Base-by-base conservation (phyloP, 805 yeast species). In the Metschnikowia koreensis region DNA sequence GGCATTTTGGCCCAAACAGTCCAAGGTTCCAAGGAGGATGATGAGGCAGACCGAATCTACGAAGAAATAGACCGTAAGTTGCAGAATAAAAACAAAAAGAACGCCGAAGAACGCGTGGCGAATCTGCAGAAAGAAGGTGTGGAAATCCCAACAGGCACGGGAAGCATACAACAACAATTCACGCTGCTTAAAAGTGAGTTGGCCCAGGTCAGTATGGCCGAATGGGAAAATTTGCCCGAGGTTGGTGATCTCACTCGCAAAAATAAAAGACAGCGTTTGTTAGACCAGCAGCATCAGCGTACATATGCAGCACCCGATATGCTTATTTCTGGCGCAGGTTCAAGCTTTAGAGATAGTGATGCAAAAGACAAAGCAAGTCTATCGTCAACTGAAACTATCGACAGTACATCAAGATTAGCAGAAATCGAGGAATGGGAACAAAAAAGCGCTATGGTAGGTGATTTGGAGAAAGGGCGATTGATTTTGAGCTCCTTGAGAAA, bases 211-310 rank as follows among this genome's bases (percentile, higher is more conserved):
- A 74, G 87, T 3, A 80, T 74, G 17, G 87, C 81, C 3, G 85
- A 92, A 61, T 93, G 99, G 99, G 76, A 79, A 5, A 77, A 74
- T 54, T 63, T 93, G 3, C 98, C 98, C 0, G 97, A 90, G 56
- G 94, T 89, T 1, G 87, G 90, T 1, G 98, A 93, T 66, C 73
- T 89, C 61, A 94, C 99, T 0, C 79, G 83, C 61, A 75, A 82
- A 51, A 90, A 90, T 67, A 89, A 91, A 59, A 71, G 98, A 50
- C 71, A 79, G 45, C 72, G 97, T 48, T 66, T 82, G 41, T 75
- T 83, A 48, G 79, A 81, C 44, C 86, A 84, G 61, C 77, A 74
- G 58, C 81, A 81, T 52, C 83, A 84, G 56, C 71, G 97, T 53
- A 81, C 80, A 40, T 93, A 90, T 64, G 90, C 96, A 9, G 88